Conservation (phyloP, 2,329 filamentous ascomycete species). For the Ceratocystis ficicola region DNA sequence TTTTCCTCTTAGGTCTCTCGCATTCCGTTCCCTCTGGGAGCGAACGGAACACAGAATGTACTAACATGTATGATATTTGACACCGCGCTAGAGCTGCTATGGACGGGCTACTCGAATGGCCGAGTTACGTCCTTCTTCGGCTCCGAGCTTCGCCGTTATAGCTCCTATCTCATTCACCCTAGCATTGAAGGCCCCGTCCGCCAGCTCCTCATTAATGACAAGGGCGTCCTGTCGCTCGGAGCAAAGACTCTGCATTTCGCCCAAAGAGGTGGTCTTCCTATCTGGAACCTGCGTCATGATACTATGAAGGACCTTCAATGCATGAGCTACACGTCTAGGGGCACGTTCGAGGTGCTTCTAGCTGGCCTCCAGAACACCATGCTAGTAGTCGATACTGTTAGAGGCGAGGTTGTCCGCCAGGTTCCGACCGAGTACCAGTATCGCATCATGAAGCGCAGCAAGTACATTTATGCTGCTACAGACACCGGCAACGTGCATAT, state of each 20-base stretch:
- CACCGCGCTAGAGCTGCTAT: slow-evolving; percentile 75
- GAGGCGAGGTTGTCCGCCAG: slow-evolving; percentile 59
- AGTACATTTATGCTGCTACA: slow-evolving; percentile 87
- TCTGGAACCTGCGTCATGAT: slow-evolving; percentile 66
- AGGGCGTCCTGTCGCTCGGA: slow-evolving; percentile 77
- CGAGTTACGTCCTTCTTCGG: slow-evolving; percentile 81
- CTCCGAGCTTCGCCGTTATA: slow-evolving; percentile 74
- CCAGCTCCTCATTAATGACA: slow-evolving; percentile 83
- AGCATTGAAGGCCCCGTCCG: slow-evolving; percentile 64
- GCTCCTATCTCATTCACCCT: slow-evolving; percentile 72
- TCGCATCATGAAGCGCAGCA: slow-evolving; percentile 79
- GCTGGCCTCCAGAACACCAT: slow-evolving; percentile 78
- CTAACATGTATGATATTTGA: slow-evolving; percentile 82
- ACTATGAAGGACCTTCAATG: slow-evolving; percentile 68
- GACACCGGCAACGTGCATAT: slow-evolving; percentile 72
- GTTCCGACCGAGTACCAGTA: slow-evolving; percentile 64
- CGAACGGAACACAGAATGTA: slow-evolving; percentile 56
- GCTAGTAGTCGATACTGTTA: slow-evolving; percentile 60
- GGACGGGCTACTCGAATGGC: slow-evolving; percentile 66
- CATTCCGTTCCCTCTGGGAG: slow-evolving; percentile 65
- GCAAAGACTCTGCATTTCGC: slow-evolving; percentile 78
- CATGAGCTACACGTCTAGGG: slow-evolving; percentile 89
- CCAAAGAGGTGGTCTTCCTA: slow-evolving; percentile 63
- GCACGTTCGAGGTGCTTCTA: slow-evolving; percentile 69
- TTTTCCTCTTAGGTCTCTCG: slow-evolving; percentile 55